A percentile compares a stretch with the other conserved stretches of the same genome.
These are phyloP conservation scores for Fusarium nematophilum DNA, from an alignment of 2,329 filamentous ascomycete genomes.

Conservation along the genomic window DNA sequence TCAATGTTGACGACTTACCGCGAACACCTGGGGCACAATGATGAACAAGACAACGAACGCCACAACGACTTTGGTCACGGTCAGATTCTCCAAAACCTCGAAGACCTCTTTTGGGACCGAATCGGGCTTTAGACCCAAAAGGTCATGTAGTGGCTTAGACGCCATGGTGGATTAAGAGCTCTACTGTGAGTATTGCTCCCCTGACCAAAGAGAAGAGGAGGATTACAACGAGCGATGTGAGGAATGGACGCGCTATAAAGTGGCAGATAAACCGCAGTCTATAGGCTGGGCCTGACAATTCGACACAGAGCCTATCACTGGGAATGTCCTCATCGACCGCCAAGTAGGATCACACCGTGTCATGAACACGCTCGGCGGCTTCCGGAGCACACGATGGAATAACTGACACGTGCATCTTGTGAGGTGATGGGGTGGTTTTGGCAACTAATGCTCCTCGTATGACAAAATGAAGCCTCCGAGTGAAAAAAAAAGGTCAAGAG, in stretches of 20 bases:
- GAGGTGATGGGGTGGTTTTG: not conserved
- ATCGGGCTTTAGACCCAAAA: not conserved
- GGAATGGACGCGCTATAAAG: not conserved
- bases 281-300: too few species aligned
- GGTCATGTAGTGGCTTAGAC: not conserved
- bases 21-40: not conserved
- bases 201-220: not conserved
- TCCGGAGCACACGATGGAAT: not conserved
- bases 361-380: not conserved
- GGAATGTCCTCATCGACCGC: not conserved
- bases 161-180: not conserved
- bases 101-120: not conserved
- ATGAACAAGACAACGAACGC: not conserved
- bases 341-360: not conserved
- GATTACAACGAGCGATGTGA: not conserved
- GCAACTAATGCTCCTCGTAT: not conserved
- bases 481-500: not conserved
- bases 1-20: not conserved
- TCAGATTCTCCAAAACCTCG: not conserved
- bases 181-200: not conserved
- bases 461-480: not conserved
- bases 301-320: not conserved
- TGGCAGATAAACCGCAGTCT: not conserved
- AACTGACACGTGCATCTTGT: not conserved
- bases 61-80: not conserved